Percentiles rank a stretch among this genome's conserved stretches.
These are phyloP conservation scores for Mortierella polycephala DNA, from an alignment of 371 early-diverging fungal species.

Conservation along the genomic window DNA sequence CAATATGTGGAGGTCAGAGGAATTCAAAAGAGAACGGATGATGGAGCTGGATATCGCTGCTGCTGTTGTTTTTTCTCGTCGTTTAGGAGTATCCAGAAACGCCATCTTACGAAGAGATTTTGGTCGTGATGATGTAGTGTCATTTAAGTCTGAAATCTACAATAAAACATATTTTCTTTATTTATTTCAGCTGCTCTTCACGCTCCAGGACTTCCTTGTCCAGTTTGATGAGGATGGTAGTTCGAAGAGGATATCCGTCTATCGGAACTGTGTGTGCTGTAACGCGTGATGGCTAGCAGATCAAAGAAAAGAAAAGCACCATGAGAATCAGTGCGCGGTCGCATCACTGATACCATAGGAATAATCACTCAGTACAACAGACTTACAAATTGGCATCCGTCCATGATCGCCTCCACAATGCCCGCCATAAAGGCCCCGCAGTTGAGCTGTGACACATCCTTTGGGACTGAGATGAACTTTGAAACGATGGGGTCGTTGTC, in stretches of 20 bases:
- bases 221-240: constrained; percentile 95
- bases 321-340: background rate
- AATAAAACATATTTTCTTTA: too few species aligned
- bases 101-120: too few species aligned
- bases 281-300: constrained; percentile 86
- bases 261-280: constrained; percentile 93
- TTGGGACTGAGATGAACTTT: constrained; percentile 92
- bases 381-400: constrained; percentile 91
- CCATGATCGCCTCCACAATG: constrained; percentile 93
- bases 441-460: constrained; percentile 90
- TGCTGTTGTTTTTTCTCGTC: too few species aligned
- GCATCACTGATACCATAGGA: background rate
- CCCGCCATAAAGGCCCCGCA: constrained; percentile 96
- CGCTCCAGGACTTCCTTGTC: constrained; percentile 83
- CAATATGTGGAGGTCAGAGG: too few species aligned
- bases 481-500: constrained; percentile 93
- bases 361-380: background rate
- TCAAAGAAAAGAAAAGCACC: background rate
- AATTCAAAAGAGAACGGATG: too few species aligned
- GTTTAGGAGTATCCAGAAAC: too few species aligned
- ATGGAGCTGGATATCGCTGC: too few species aligned
- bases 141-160: too few species aligned
- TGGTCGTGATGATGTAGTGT: too few species aligned
- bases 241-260: constrained; percentile 91
- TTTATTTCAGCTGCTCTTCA: constrained; percentile 75